Evolutionary conservation across 495 filamentous ascomycete genomes (phyloP).

Genomic region (Aspergillus kassunensis): DNA sequence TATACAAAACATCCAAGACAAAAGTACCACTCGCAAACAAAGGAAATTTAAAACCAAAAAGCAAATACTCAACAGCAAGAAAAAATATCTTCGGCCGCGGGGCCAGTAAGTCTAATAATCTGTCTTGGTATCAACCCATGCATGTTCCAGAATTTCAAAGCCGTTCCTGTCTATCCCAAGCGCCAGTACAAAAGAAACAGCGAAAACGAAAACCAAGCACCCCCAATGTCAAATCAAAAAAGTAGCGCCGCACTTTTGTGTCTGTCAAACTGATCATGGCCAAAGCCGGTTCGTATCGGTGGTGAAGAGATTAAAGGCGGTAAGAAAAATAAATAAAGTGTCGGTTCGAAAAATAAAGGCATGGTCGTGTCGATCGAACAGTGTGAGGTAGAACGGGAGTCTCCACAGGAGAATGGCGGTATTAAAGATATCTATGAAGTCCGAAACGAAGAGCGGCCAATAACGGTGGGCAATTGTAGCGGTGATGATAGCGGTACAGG

Average conservation of each 20-base stretch:
- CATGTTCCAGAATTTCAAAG: conserved; percentile 36
- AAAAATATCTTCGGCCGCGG: conserved; percentile 40
- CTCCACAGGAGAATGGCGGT: conserved; percentile 15
- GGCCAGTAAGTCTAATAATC: conserved; percentile 41
- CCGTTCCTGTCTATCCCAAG: conserved; percentile 44
- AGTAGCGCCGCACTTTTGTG: conserved; percentile 31
- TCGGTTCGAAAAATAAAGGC: conserved; percentile 9
- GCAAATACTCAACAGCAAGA: conserved; percentile 15
- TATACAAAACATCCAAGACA: conserved; percentile 16
- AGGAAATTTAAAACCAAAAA: conserved; percentile 12
- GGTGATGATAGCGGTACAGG: conserved; percentile 42
- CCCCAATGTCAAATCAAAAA: conserved; percentile 13
- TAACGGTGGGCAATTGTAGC: no score
- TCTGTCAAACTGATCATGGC: conserved; percentile 25
- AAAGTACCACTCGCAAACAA: conserved; percentile 18
- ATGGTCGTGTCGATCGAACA: conserved; percentile 13
- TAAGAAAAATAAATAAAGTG: conserved; percentile 10
- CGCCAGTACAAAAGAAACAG: conserved; percentile 28
- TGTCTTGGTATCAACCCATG: conserved; percentile 46
- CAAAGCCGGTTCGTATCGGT: conserved; percentile 28
- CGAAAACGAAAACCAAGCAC: conserved; percentile 12
- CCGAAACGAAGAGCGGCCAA: conserved; percentile 21
- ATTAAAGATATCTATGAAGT: conserved; percentile 39
- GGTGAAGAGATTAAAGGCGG: conserved; percentile 12
- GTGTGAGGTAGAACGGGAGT: conserved; percentile 10